Conservation (phyloP, 257 asterid species). For the Coffea canephora region DNA sequence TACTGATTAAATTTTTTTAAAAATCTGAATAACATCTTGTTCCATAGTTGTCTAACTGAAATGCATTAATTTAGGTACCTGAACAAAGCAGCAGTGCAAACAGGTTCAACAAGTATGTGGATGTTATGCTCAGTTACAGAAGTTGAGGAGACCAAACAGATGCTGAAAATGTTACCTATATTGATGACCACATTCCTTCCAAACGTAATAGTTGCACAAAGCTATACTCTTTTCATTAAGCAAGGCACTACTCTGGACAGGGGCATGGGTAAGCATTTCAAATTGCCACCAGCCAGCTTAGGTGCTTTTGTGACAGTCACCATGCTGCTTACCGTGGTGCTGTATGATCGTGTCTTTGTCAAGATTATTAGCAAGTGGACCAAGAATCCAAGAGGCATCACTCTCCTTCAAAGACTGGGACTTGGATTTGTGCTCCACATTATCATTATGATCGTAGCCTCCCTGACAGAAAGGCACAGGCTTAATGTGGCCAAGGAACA, state of each 20-base stretch:
- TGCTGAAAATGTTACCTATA: constrained; percentile 75
- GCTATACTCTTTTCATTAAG: constrained; percentile 67
- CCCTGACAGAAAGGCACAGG: constrained; percentile 52
- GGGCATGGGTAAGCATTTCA: constrained; percentile 45
- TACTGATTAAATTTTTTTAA: neutral
- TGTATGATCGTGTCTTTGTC: constrained; percentile 61
- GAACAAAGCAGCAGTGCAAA: constrained; percentile 71
- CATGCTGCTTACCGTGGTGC: constrained; percentile 57
- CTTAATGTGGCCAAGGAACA: constrained; percentile 51
- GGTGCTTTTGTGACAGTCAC: constrained; percentile 70
- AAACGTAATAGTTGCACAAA: constrained; percentile 76
- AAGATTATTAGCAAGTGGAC: constrained; percentile 43
- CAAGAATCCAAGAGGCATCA: constrained; percentile 71
- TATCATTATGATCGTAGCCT: constrained; percentile 64
- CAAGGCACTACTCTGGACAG: constrained; percentile 73
- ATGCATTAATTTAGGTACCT: constrained; percentile 47
- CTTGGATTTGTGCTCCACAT: constrained; percentile 66
- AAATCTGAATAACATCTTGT: neutral
- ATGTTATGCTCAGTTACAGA: constrained; percentile 70
- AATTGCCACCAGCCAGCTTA: constrained; percentile 76
- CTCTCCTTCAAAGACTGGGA: constrained; percentile 78
- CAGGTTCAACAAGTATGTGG: constrained; percentile 64
- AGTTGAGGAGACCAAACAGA: constrained; percentile 89
- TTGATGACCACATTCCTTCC: constrained; percentile 64
- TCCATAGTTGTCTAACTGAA: constrained; percentile 31